Conservation (phyloP, 345 rosid genomes). For the Euclidium syriacum region DNA sequence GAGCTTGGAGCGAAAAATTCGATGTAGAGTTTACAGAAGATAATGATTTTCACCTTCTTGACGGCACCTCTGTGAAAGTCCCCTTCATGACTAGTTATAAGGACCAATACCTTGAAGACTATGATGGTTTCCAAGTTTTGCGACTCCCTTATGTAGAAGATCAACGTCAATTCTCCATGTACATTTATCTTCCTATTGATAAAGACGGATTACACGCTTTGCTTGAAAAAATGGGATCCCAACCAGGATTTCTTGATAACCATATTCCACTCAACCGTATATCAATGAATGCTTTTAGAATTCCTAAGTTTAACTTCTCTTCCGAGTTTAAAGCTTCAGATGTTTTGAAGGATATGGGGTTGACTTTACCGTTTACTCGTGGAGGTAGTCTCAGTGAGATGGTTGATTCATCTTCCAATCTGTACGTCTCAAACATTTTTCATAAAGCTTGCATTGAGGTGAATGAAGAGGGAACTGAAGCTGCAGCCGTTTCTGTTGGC, state of each 20-base stretch:
- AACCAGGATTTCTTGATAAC: conserved; percentile 40
- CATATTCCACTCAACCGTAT: conserved; percentile 32
- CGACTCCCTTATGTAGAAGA: conserved; percentile 63
- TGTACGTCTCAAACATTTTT: conserved; percentile 39
- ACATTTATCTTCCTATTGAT: conserved; percentile 56
- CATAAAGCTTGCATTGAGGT: conserved; percentile 56
- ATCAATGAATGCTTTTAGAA: conserved; percentile 35
- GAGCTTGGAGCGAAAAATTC: conserved; percentile 54
- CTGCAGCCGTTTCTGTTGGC: conserved; percentile 45
- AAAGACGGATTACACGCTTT: conserved; percentile 46
- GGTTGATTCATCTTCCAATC: conserved; percentile 34
- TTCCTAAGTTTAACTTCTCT: conserved; percentile 50
- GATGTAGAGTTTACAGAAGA: conserved; percentile 41
- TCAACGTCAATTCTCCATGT: conserved; percentile 56
- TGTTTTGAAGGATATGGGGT: conserved; percentile 40
- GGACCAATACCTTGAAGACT: conserved; percentile 35
- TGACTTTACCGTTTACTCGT: conserved; percentile 44
- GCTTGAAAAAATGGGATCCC: conserved; percentile 37
- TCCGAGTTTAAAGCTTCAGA: conserved; percentile 43
- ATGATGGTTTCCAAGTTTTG: conserved; percentile 57
- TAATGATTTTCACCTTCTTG: conserved; percentile 49
- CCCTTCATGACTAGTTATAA: conserved; percentile 66
- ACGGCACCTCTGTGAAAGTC: conserved; percentile 44
- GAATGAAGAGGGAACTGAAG: conserved; percentile 64
- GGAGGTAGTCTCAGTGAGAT: conserved; percentile 46